Conservation (phyloP, 257 asterid species). For the Solanum okadae region DNA sequence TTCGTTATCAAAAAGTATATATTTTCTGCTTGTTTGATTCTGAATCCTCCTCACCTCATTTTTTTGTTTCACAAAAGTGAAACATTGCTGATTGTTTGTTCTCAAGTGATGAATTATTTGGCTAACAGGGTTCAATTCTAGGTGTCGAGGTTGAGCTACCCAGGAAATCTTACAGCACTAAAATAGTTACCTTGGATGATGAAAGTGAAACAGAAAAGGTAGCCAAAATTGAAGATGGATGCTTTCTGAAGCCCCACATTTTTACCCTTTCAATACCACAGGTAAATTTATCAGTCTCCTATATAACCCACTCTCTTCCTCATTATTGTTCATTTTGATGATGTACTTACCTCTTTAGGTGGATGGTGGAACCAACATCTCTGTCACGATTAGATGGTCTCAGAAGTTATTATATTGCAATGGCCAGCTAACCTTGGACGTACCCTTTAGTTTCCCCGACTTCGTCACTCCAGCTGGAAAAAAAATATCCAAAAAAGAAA, state of each 20-base stretch:
- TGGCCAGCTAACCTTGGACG: conserved; percentile 54
- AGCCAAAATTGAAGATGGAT: conserved; percentile 43
- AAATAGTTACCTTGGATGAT: conserved; percentile 31
- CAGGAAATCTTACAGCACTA: conserved; percentile 52
- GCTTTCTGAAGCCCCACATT: conserved; percentile 59
- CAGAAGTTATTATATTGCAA: conserved; percentile 56
- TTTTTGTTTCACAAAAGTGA: conserved; percentile 15
- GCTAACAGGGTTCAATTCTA: conserved; percentile 99
- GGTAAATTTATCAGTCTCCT: conserved; percentile 20
- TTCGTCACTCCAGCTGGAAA: conserved; percentile 83
- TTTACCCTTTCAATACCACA: conserved; percentile 70
- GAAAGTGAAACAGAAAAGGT: conserved; percentile 25
- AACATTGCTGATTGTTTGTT: conserved; percentile 24
- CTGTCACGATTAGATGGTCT: conserved; percentile 78
- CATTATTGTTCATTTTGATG: background rate
- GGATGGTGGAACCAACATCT: conserved; percentile 80
- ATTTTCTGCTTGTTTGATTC: background rate
- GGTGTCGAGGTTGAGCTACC: conserved; percentile 93
- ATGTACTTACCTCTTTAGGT: conserved; percentile 33
- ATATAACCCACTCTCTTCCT: background rate
- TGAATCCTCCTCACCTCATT: background rate
- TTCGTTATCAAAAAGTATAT: background rate
- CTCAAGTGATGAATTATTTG: conserved; percentile 67
- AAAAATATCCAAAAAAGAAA: conserved; percentile 75
- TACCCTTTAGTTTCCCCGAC: conserved; percentile 86